Evolutionary conservation across 1,284 basidiomycete species (phyloP).

Genomic region (Rhizoctonia solani): DNA sequence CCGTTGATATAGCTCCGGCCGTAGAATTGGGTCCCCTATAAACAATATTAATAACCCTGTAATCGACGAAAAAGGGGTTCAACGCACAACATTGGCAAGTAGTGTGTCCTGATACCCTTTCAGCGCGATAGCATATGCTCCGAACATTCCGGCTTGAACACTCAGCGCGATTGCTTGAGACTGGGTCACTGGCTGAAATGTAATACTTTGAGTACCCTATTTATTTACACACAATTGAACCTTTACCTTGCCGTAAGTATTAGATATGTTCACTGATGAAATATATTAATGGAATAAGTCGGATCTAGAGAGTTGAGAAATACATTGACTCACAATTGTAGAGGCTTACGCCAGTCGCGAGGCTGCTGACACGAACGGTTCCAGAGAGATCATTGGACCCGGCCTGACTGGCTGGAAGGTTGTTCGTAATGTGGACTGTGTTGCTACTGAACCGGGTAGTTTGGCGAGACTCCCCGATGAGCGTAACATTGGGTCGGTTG

Average conservation of each 20-base stretch:
- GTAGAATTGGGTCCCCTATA: constrained; percentile 39
- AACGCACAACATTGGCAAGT: constrained; percentile 30
- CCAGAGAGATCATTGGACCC: constrained; percentile 40
- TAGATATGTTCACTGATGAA: constrained; percentile 38
- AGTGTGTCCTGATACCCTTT: constrained; percentile 33
- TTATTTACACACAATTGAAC: no score
- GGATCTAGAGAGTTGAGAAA: neutral
- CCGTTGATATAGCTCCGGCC: constrained; percentile 38
- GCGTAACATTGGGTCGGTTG: constrained; percentile 37
- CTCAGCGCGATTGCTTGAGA: constrained; percentile 41
- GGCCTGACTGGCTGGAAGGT: constrained; percentile 33
- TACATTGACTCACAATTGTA: constrained; percentile 13
- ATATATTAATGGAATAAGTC: neutral
- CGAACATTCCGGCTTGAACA: constrained; percentile 35
- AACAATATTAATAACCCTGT: neutral
- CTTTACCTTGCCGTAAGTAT: constrained; percentile 39
- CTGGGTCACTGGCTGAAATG: constrained; percentile 31
- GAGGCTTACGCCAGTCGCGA: constrained; percentile 38
- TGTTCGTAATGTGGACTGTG: constrained; percentile 38
- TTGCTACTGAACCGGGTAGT: constrained; percentile 31
- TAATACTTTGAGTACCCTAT: neutral
- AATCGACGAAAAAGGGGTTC: neutral
- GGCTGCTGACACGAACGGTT: constrained; percentile 36
- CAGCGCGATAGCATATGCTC: constrained; percentile 31
- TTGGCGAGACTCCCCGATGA: constrained; percentile 38